Evolutionary conservation across 768 basidiomycete species (phyloP).

Genomic region (Russula olivacea): DNA sequence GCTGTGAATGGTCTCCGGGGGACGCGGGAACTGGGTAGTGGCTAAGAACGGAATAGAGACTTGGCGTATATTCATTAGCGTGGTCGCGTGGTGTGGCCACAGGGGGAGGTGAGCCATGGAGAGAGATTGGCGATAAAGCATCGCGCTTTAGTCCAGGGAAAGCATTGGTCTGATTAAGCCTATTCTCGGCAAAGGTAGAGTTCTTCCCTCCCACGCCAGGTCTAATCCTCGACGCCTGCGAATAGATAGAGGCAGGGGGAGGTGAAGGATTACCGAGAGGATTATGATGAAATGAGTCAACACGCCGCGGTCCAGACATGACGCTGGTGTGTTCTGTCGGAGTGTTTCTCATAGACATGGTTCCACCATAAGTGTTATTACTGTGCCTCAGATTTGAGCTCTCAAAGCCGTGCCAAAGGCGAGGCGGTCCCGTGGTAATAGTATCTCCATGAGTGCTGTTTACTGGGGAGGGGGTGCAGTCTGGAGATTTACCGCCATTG

Average conservation of each 20-base stretch:
- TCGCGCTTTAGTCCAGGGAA: neutral
- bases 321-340: neutral
- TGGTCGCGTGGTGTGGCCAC: neutral
- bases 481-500: neutral
- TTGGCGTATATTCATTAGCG: neutral
- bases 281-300: neutral
- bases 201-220: neutral
- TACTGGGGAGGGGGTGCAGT: too few species aligned
- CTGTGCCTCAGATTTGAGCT: neutral
- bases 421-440: neutral
- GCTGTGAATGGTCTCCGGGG: neutral
- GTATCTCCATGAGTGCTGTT: neutral
- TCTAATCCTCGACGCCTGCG: neutral
- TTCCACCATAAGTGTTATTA: neutral
- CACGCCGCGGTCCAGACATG: neutral
- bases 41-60: neutral
- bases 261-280: constrained; percentile 1
- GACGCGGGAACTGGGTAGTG: neutral
- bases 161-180: neutral
- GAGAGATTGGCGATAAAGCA: neutral
- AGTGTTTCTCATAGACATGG: neutral
- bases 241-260: neutral
- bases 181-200: neutral
- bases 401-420: neutral
- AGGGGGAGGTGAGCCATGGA: neutral